Percentiles rank a stretch among this genome's conserved stretches.
Evolutionary conservation across 768 basidiomycete species (phyloP).

Genomic region (Suillus tomentosus): DNA sequence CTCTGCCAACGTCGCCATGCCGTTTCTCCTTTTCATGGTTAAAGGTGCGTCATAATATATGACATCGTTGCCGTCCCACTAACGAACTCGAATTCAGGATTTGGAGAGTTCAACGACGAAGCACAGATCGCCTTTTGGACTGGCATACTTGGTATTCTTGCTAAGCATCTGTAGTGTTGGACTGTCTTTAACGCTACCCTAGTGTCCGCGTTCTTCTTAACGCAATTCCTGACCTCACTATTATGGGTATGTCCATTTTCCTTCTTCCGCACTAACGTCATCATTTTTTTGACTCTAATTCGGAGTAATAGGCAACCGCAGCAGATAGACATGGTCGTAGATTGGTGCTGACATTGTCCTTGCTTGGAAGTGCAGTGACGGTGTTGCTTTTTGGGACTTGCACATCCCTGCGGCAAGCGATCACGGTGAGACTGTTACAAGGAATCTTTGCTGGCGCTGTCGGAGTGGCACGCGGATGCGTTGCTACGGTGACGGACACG

Average conservation of each 20-base stretch:
- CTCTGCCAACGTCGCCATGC: constrained; percentile 89
- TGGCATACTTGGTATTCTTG: constrained; percentile 71
- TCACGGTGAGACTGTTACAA: constrained; percentile 84
- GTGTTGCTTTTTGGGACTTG: constrained; percentile 80
- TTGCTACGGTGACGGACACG: constrained; percentile 84
- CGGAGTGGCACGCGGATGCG: constrained; percentile 89
- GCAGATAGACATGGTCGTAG: constrained; percentile 91
- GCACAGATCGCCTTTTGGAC: constrained; percentile 89
- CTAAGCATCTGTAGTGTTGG: constrained; percentile 17
- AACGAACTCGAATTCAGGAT: constrained; percentile 44
- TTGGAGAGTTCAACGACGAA: constrained; percentile 72
- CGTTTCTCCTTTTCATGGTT: constrained; percentile 95
- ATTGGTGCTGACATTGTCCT: constrained; percentile 78
- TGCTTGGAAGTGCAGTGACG: constrained; percentile 83
- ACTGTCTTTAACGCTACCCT: constrained; percentile 14
- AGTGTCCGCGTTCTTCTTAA: constrained; percentile 89
- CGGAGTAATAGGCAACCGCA: constrained; percentile 71
- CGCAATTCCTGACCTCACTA: constrained; percentile 93
- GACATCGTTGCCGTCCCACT: constrained; percentile 16
- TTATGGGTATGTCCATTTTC: constrained; percentile 67
- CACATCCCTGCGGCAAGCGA: constrained; percentile 74
- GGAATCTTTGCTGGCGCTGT: constrained; percentile 93
- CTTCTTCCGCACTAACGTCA: constrained; percentile 9
- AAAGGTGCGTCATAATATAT: constrained; percentile 51
- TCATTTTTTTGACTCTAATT: constrained; percentile 16